Percentiles rank a stretch among this genome's conserved stretches.
phyloP scores from a whole-genome alignment of 1,284 basidiomycete genomes.

The Ustilago hordei region DNA sequence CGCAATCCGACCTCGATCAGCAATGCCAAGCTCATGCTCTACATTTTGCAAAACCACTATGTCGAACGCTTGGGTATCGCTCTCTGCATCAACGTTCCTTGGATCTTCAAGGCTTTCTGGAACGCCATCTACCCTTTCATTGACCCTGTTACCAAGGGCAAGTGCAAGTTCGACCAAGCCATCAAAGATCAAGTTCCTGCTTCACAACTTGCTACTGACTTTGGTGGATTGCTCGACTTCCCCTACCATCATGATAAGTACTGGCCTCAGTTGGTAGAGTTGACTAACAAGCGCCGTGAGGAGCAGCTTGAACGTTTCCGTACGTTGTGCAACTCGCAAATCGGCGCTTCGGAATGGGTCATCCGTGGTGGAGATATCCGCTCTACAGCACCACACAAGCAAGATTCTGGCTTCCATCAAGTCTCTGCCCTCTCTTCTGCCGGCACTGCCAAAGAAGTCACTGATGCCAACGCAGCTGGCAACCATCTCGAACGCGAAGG shows the following conservation, averaged over 20 bases:
- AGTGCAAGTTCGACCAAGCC: slow-evolving; percentile 66
- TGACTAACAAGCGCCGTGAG: slow-evolving; percentile 74
- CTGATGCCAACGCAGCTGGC: slow-evolving; percentile 3
- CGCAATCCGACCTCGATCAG: slow-evolving; percentile 62
- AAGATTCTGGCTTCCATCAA: slow-evolving; percentile 43
- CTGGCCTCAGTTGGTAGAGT: slow-evolving; percentile 77
- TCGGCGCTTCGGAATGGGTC: slow-evolving; percentile 69
- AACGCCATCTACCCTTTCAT: slow-evolving; percentile 70
- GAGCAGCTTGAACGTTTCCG: slow-evolving; percentile 74
- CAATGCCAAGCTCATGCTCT: slow-evolving; percentile 67
- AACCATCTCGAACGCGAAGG: background rate
- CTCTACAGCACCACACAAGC: slow-evolving; percentile 28
- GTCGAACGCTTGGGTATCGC: slow-evolving; percentile 70
- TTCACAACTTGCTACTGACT: slow-evolving; percentile 57
- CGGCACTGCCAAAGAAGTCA: background rate
- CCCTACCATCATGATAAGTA: slow-evolving; percentile 79
- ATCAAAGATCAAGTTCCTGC: slow-evolving; percentile 62
- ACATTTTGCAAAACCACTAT: slow-evolving; percentile 68
- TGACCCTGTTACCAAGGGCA: slow-evolving; percentile 70
- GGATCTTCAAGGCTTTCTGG: slow-evolving; percentile 59
- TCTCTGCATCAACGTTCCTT: slow-evolving; percentile 68
- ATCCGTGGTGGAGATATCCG: slow-evolving; percentile 59
- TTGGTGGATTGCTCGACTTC: slow-evolving; percentile 65
- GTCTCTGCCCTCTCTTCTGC: slow-evolving; percentile 7
- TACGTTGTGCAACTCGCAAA: slow-evolving; percentile 60